Base-by-base conservation (phyloP, 2,329 filamentous ascomycete species). In the Hymenoscyphus infarciens region DNA sequence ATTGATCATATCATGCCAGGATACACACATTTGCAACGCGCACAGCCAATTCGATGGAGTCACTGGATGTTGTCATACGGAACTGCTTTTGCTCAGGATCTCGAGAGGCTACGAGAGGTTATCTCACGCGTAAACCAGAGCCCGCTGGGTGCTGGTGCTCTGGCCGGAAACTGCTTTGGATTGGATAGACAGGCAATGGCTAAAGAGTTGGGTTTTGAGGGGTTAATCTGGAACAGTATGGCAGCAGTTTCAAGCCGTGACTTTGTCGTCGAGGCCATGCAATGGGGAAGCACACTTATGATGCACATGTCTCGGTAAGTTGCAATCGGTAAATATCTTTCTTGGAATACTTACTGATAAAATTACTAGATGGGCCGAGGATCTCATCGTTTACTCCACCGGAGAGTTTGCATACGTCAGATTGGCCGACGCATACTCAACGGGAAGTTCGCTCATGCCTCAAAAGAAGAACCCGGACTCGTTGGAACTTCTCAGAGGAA, bases 11-110 rank as follows among this genome's bases (percentile, higher is more conserved):
- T 96, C 71, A 95, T 96, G 89, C 92, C 92, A 1, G 66, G 90
- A 2, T 96, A 96, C 78, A 96, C 91, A 15, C 92, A 96, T 76
- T 78, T 95, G 39, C 92, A 96, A 78, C 87, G 90, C 60, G 91
- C 91, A 1, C 78, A 90, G 77, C 91, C 91, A 1, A 86, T 96
- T 69, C 82, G 89, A 65, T 96, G 89, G 89, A 87, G 83, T 61
- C 91, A 95, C 73, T 94, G 88, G 88, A 81, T 96, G 73, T 78
- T 96, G 67, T 88, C 87, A 56, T 88, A 92, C 73, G 90, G 83
- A 58, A 84, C 85, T 57, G 83, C 85, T 35, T 94, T 96, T 72
- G 80, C 83, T 15, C 80, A 80, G 42, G 92, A 96, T 75, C 83
- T 96, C 38, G 84, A 95, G 79, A 85, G 91, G 59, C 81, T 96